phyloP scores from a whole-genome alignment of 148 eudicot genomes.

The Amaranthus cruentus region DNA sequence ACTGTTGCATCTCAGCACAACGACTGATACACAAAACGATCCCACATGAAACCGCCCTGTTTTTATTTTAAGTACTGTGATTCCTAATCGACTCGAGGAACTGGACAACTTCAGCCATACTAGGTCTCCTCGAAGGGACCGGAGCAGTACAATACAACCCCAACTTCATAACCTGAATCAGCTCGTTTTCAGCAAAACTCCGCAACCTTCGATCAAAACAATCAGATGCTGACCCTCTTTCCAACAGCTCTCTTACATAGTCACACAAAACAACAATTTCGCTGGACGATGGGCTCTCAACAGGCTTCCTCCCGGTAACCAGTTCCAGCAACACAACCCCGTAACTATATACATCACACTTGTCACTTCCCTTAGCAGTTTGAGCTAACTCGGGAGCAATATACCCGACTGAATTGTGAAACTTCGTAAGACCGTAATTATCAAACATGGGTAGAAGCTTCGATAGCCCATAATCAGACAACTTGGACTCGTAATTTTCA shows the following conservation, averaged over 20 bases:
- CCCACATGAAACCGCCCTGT: neutral
- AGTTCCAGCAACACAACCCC: constrained; percentile 85
- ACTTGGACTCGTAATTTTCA: constrained; percentile 55
- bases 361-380: constrained; percentile 59
- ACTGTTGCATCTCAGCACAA: constrained; percentile 16
- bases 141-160: constrained; percentile 82
- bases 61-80: constrained; percentile 23
- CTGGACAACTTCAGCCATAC: constrained; percentile 90
- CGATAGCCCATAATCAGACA: constrained; percentile 77
- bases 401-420: constrained; percentile 83
- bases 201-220: constrained; percentile 80
- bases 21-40: neutral
- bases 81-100: constrained; percentile 72
- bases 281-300: constrained; percentile 56
- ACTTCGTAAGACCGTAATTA: constrained; percentile 50
- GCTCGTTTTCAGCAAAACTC: constrained; percentile 67
- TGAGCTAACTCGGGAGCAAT: constrained; percentile 89
- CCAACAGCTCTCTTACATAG: constrained; percentile 64
- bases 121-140: constrained; percentile 73
- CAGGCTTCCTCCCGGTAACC: constrained; percentile 91
- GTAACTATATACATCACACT: constrained; percentile 84
- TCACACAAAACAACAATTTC: constrained; percentile 85
- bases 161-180: constrained; percentile 83
- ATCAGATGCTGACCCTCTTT: constrained; percentile 57
- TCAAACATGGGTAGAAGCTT: constrained; percentile 74